phyloP scores from a whole-genome alignment of 352 stramenopile species.

The Globisporangium cylindrosporum region DNA sequence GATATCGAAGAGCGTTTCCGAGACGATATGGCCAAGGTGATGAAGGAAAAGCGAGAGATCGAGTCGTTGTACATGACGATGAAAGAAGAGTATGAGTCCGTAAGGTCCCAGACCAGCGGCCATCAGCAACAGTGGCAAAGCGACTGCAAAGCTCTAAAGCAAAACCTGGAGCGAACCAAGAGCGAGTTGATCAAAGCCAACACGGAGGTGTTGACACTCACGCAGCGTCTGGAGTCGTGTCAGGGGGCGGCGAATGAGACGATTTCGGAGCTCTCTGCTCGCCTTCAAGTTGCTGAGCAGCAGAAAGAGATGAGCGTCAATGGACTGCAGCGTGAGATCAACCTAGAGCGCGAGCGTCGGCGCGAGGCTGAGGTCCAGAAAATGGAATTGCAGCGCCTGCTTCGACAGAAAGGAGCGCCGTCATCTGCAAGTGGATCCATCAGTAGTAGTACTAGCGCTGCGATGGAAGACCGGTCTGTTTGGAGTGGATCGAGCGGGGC shows the following conservation, averaged over 20 bases:
- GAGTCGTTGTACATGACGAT: conserved; percentile 42
- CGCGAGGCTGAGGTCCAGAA: conserved; percentile 60
- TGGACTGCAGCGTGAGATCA: conserved; percentile 46
- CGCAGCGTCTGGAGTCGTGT: conserved; percentile 48
- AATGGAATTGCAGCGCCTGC: conserved; percentile 46
- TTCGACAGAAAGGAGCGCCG: conserved; percentile 29
- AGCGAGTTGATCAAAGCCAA: conserved; percentile 43
- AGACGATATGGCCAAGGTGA: conserved; percentile 37
- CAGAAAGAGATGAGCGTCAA: conserved; percentile 42
- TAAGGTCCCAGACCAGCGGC: conserved; percentile 31
- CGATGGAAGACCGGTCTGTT: conserved; percentile 6
- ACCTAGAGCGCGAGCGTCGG: conserved; percentile 54
- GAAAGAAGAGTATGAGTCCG: conserved; percentile 53
- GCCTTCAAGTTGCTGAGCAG: conserved; percentile 50
- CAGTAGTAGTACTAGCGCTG: background rate
- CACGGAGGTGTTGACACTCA: conserved; percentile 38
- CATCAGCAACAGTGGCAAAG: conserved; percentile 44
- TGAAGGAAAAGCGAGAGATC: conserved; percentile 61
- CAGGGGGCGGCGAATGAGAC: conserved; percentile 62
- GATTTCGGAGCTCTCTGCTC: conserved; percentile 46
- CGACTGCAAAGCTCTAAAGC: conserved; percentile 44
- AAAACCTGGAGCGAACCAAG: conserved; percentile 55
- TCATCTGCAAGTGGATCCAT: background rate
- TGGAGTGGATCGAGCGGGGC: conserved; percentile 1
- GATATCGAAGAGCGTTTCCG: conserved; percentile 49